A percentile compares a stretch with the other conserved stretches of the same genome.
Evolutionary conservation across 1,139 yeast genomes (phyloP).

Genomic region (Pichia sp.): DNA sequence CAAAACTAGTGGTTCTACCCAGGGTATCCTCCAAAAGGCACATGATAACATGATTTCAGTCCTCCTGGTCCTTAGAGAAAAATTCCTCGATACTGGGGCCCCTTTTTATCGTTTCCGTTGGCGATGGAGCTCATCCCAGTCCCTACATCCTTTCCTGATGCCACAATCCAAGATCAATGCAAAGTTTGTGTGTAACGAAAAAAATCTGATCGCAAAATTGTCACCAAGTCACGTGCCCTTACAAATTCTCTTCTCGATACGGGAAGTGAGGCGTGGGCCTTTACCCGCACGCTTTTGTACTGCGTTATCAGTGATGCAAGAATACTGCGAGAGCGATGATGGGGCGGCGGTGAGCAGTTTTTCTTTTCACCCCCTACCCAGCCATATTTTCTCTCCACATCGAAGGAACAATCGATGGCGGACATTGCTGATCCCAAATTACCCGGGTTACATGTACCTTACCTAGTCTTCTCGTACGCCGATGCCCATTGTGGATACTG

Average conservation of each 20-base stretch:
- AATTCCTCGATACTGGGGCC: neutral
- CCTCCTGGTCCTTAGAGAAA: neutral
- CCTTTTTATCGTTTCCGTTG: neutral
- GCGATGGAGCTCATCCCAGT: neutral
- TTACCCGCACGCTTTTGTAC: neutral
- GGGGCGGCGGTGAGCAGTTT: neutral
- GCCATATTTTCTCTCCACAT: neutral
- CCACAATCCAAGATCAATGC: neutral
- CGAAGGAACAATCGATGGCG: neutral
- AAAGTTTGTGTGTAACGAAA: neutral
- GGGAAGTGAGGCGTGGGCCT: neutral
- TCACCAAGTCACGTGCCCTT: neutral
- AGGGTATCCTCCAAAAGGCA: neutral
- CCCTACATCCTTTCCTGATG: neutral
- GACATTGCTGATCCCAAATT: neutral
- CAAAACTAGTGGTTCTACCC: neutral
- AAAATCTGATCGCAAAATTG: neutral
- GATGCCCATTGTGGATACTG: neutral
- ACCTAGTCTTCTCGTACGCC: neutral
- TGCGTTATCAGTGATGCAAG: neutral
- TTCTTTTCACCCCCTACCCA: neutral
- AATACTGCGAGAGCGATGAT: neutral
- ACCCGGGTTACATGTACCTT: neutral
- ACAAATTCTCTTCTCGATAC: neutral
- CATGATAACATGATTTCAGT: neutral